Base-by-base conservation (phyloP, 1,284 basidiomycete genomes). In the Golubevia sp. region DNA sequence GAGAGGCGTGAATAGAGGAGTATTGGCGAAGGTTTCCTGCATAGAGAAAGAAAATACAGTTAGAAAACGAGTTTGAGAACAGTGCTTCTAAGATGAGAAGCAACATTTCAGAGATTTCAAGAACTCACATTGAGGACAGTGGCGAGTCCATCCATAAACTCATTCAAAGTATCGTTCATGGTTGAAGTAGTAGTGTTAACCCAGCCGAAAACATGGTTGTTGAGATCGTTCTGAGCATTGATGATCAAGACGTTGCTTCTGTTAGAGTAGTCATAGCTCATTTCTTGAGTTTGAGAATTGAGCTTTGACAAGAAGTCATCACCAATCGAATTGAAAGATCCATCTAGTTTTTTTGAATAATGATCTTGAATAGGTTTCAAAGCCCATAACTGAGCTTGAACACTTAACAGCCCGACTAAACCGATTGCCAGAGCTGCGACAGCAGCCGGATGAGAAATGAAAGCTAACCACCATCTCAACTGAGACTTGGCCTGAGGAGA, bases 401-500 rank as follows among this genome's bases (percentile, higher is more conserved):
- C 89, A n/a, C 90, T 90, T 57, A 97, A 84, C n/a, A 98, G 85
- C 15, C 95, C 95, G 67, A 97, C 89, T 67, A 94, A 85, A 11
- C 94, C 93, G 74, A 97, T 92, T 63, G 93, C 88, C 80, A 98
- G 90, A 76, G 93, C 91, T 0, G 92, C 91, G 49, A 97, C 87
- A 1, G 92, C 93, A 0, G 93, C 92, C 1, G 93, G 90, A 77
- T 97, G 92, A 79, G 92, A 91, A 64, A 97, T 87, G 85, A 96
- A 97, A 71, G 92, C 88, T 70, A 93, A 86, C 84, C 93, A 92
- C 91, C 91, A 95, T 34, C 30, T 34, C 23, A 51, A 44, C 18
- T 67, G 44, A 21, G 66, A 57, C 30, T 69, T 62, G 2, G 67
- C 58, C 13, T 53, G 25, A 2, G 56, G 55, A 0, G 61, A 57